A percentile compares a stretch with the other conserved stretches of the same genome.
Evolutionary conservation across 257 asterid genomes (phyloP).

Genomic region (Paraleonurus japonicus): DNA sequence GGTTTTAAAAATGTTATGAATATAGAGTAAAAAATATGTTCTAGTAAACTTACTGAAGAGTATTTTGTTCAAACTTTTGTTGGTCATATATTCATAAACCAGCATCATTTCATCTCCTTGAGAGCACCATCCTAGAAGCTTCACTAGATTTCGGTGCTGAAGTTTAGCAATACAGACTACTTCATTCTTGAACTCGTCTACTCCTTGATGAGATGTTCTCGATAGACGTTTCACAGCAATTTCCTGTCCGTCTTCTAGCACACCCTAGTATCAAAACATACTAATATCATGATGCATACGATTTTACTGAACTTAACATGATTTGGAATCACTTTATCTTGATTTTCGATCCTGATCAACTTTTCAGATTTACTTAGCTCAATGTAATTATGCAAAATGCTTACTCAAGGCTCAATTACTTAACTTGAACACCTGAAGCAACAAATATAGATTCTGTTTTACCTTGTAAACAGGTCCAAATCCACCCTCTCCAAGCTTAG

Average conservation of each 20-base stretch:
- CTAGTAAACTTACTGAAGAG: neutral
- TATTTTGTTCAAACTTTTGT: conserved; percentile 7
- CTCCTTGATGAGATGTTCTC: conserved; percentile 35
- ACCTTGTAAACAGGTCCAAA: conserved; percentile 37
- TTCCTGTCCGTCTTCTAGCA: conserved; percentile 30
- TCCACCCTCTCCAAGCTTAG: conserved; percentile 38
- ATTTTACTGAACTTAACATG: neutral
- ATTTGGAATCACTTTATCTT: neutral
- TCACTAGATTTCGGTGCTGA: conserved; percentile 39
- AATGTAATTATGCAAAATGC: neutral
- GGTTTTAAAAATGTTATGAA: neutral
- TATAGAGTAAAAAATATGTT: neutral
- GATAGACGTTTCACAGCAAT: conserved; percentile 40
- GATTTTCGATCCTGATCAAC: neutral
- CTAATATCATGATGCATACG: neutral
- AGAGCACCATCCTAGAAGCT: conserved; percentile 35
- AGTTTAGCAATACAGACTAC: conserved; percentile 31
- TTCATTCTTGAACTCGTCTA: conserved; percentile 17
- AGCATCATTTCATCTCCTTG: conserved; percentile 26
- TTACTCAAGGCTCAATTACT: neutral
- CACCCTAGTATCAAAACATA: conserved; percentile 6
- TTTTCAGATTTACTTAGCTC: neutral
- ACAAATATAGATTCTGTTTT: neutral
- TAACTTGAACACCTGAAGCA: neutral
- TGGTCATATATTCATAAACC: conserved; percentile 24